Percentiles rank a stretch among this genome's conserved stretches.
phyloP scores from a whole-genome alignment of 495 filamentous ascomycete genomes.

The Penicillium fimorum region DNA sequence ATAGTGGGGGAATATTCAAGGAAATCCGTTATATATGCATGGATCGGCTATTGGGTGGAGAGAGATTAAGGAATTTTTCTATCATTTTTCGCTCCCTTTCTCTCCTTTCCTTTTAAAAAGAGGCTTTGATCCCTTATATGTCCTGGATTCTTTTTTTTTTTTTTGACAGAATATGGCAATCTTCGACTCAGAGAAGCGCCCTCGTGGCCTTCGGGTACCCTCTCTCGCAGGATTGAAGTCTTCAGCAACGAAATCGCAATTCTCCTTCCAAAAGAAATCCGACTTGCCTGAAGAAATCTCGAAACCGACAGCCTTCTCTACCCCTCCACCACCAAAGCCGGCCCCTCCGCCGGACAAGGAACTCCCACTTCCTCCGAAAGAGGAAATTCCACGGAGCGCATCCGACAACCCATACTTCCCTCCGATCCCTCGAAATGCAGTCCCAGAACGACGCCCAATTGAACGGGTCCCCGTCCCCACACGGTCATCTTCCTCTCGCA shows the following conservation, averaged over 20 bases:
- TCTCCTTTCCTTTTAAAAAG: too few species aligned
- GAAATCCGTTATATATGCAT: too few species aligned
- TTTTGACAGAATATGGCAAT: conserved; percentile 29
- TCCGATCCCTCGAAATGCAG: background rate
- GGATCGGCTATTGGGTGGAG: too few species aligned
- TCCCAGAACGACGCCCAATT: conserved; percentile 10
- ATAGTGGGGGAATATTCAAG: too few species aligned
- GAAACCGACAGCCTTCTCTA: conserved; percentile 4
- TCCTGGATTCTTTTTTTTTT: too few species aligned
- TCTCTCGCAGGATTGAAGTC: conserved; percentile 39
- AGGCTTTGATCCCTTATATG: too few species aligned
- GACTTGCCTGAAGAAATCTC: conserved; percentile 12
- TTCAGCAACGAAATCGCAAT: conserved; percentile 22
- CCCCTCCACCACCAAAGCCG: conserved; percentile 18
- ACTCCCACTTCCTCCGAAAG: conserved; percentile 32
- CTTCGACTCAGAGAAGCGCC: conserved; percentile 42
- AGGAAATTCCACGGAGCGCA: conserved; percentile 9
- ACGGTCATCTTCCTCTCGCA: conserved; percentile 6
- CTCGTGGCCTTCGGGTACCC: conserved; percentile 40
- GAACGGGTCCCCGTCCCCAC: conserved; percentile 8
- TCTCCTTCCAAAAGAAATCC: conserved; percentile 24
- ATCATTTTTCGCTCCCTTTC: too few species aligned
- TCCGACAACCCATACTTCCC: conserved; percentile 15
- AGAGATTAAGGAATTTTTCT: too few species aligned
- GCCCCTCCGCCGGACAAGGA: conserved; percentile 33